Percentiles rank a stretch among this genome's conserved stretches.
Conservation (phyloP, 179 eudicot genomes). For the Spergularia azorica region DNA sequence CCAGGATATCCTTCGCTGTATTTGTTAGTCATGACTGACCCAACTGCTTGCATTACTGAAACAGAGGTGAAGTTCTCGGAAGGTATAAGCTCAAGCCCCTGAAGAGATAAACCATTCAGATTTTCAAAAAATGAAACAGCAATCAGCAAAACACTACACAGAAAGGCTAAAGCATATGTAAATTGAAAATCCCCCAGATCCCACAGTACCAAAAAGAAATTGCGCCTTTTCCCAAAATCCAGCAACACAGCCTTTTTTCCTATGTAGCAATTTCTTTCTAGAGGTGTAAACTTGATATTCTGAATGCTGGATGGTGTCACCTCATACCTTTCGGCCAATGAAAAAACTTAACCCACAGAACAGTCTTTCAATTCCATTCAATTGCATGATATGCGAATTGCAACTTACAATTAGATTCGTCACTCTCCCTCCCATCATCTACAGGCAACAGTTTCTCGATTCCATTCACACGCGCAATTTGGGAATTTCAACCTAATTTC, state of each 20-base stretch:
- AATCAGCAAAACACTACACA: neutral
- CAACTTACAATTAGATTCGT: no score
- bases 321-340: neutral
- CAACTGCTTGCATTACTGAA: constrained; percentile 99
- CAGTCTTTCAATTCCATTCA: no score
- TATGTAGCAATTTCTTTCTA: neutral
- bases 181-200: neutral
- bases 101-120: constrained; percentile 12
- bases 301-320: neutral
- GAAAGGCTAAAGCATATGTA: neutral
- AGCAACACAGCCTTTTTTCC: neutral
- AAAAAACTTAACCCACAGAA: no score
- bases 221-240: neutral
- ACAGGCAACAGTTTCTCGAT: no score
- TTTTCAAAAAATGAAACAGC: neutral
- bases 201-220: neutral
- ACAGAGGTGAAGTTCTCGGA: constrained; percentile 95
- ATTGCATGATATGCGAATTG: no score
- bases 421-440: no score
- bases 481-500: no score
- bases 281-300: neutral
- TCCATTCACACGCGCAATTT: no score
- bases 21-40: constrained; percentile 98
- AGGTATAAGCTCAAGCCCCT: constrained; percentile 99
- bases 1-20: constrained; percentile 99